phyloP scores from a whole-genome alignment of 805 yeast genomes.

The Candida pseudofarinosa region DNA sequence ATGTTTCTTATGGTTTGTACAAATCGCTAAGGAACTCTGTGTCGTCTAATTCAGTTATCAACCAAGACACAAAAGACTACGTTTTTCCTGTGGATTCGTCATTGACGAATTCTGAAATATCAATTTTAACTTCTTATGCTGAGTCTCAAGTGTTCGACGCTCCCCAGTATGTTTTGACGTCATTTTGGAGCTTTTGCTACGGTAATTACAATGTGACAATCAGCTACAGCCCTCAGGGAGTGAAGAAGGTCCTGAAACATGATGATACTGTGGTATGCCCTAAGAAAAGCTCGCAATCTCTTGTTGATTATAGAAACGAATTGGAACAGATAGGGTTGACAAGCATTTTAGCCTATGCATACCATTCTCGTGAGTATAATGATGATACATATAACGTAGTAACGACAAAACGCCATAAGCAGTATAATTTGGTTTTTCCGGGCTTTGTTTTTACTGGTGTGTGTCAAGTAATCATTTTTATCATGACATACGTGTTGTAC shows the following conservation, averaged over 20 bases:
- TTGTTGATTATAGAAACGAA: slow-evolving; percentile 44
- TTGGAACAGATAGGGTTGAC: slow-evolving; percentile 37
- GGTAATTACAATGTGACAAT: slow-evolving; percentile 32
- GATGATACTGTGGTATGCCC: slow-evolving; percentile 22
- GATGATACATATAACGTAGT: slow-evolving; percentile 10
- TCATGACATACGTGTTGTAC: slow-evolving; percentile 33
- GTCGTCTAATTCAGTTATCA: slow-evolving; percentile 15
- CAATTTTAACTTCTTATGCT: slow-evolving; percentile 43
- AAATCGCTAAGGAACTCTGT: slow-evolving; percentile 36
- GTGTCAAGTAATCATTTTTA: slow-evolving; percentile 24
- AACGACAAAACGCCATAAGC: slow-evolving; percentile 10
- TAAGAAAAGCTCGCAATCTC: slow-evolving; percentile 14
- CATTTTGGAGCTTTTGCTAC: slow-evolving; percentile 44
- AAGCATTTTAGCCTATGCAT: slow-evolving; percentile 48
- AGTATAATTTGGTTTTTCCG: slow-evolving; percentile 21
- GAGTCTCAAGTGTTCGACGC: slow-evolving; percentile 41
- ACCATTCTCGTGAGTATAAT: slow-evolving; percentile 15
- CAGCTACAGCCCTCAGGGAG: slow-evolving; percentile 10
- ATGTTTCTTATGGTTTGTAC: slow-evolving; percentile 52
- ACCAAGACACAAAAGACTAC: slow-evolving; percentile 16
- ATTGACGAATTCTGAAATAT: slow-evolving; percentile 48
- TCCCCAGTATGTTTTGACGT: slow-evolving; percentile 45
- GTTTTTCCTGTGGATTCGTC: slow-evolving; percentile 24
- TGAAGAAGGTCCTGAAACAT: slow-evolving; percentile 8
- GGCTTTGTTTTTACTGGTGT: slow-evolving; percentile 24